Percentiles rank a stretch among this genome's conserved stretches.
phyloP scores from a whole-genome alignment of 306 rosid species.

The Gastrolobium villosum region DNA sequence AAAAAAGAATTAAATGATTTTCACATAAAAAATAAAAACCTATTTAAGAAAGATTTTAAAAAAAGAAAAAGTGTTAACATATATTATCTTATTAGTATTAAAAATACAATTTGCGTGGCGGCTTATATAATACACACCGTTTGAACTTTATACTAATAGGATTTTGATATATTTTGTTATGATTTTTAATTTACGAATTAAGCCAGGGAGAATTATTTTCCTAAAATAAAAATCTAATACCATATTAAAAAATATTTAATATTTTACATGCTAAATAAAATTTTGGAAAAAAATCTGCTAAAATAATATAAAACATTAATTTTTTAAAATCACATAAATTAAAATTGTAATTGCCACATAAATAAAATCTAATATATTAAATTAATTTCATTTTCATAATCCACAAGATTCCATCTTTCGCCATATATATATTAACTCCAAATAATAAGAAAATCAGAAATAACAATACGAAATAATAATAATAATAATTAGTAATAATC shows the following conservation, averaged over 20 bases:
- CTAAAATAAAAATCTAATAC: slow-evolving; percentile 42
- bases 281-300: slow-evolving; percentile 38
- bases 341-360: slow-evolving; percentile 32
- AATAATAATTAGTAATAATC: slow-evolving; percentile 32
- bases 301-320: slow-evolving; percentile 39
- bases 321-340: slow-evolving; percentile 38
- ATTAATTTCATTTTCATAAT: slow-evolving; percentile 39
- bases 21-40: slow-evolving; percentile 1
- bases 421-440: slow-evolving; percentile 34
- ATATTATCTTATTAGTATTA: background rate
- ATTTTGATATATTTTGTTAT: slow-evolving; percentile 8
- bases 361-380: slow-evolving; percentile 38
- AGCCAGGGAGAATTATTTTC: background rate
- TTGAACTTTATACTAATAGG: background rate
- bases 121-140: background rate
- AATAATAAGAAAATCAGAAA: slow-evolving; percentile 39
- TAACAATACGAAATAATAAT: background rate
- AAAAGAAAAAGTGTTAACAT: background rate
- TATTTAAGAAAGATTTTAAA: background rate
- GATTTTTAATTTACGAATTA: slow-evolving; percentile 13
- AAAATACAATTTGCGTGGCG: background rate
- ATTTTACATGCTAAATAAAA: slow-evolving; percentile 26
- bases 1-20: slow-evolving; percentile 28
- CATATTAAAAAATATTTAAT: slow-evolving; percentile 45
- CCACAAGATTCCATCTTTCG: slow-evolving; percentile 37